phyloP scores from a whole-genome alignment of 495 filamentous ascomycete genomes.

The Penicillium chermesinum region DNA sequence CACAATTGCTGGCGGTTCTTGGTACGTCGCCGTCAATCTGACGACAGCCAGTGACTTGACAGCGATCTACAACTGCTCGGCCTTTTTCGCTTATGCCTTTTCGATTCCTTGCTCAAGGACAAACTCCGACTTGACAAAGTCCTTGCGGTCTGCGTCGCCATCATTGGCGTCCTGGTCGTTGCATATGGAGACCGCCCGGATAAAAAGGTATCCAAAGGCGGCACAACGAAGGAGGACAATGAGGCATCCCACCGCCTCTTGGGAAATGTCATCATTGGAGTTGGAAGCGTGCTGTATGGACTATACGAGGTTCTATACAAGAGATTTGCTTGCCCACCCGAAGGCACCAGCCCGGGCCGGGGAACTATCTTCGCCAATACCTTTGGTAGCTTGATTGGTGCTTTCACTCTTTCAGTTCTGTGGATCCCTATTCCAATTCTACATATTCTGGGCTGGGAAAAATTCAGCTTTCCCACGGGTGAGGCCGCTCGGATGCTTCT shows the following conservation, averaged over 20 bases:
- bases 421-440: conserved; percentile 90
- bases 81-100: conserved; percentile 97
- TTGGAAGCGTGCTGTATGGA: conserved; percentile 91
- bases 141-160: conserved; percentile 76
- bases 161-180: conserved; percentile 82
- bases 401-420: conserved; percentile 76
- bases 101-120: conserved; percentile 85
- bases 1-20: conserved; percentile 86
- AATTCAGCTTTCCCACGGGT: conserved; percentile 73
- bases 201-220: conserved; percentile 49
- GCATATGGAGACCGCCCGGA: conserved; percentile 72
- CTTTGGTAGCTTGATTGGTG: conserved; percentile 79
- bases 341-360: conserved; percentile 70
- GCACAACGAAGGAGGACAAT: conserved; percentile 39
- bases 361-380: conserved; percentile 92
- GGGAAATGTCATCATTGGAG: conserved; percentile 87
- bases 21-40: conserved; percentile 92
- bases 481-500: conserved; percentile 72
- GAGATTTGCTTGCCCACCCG: conserved; percentile 82
- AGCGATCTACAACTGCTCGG: conserved; percentile 98
- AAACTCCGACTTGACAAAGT: conserved; percentile 74
- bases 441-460: conserved; percentile 71
- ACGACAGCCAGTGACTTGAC: conserved; percentile 90
- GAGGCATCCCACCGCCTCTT: conserved; percentile 57
- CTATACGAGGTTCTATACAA: conserved; percentile 98